phyloP scores from a whole-genome alignment of 2,329 filamentous ascomycete species.

The Cercospora beticola region DNA sequence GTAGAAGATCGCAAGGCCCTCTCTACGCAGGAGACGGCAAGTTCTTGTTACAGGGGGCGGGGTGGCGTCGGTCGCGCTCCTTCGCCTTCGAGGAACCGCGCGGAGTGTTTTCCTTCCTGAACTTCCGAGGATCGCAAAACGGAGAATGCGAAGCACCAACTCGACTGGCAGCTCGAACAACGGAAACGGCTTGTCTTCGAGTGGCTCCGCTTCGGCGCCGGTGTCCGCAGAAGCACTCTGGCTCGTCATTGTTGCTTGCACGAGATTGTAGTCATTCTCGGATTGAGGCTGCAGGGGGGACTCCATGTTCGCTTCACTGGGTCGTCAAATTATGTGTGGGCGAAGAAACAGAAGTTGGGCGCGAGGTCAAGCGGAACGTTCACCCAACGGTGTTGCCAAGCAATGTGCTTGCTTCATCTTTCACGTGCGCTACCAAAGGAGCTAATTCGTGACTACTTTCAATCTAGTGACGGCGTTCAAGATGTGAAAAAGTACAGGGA shows the following conservation, averaged over 20 bases:
- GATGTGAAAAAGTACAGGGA: not conserved
- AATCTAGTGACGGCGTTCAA: not conserved
- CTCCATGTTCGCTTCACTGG: not conserved
- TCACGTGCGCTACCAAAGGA: not conserved
- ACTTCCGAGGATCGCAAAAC: not conserved
- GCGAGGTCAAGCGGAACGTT: not conserved
- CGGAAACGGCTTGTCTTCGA: not conserved
- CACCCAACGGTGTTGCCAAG: not conserved
- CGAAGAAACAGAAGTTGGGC: not conserved
- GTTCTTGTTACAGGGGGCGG: not conserved
- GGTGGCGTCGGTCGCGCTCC: not conserved
- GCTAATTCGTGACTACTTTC: not conserved
- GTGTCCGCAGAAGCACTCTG: not conserved
- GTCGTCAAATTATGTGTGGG: not conserved
- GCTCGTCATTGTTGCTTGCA: not conserved
- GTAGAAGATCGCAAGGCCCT: not conserved
- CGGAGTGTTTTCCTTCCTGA: not conserved
- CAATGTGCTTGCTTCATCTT: not conserved
- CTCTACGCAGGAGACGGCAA: not conserved
- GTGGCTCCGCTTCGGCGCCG: not conserved
- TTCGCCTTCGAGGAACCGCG: not conserved
- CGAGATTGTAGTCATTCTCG: not conserved
- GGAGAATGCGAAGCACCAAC: not conserved
- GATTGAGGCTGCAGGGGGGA: too few species aligned
- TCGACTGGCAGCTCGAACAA: not conserved